Base-by-base conservation (phyloP, 306 rosid genomes). In the Abrus pulchellus region DNA sequence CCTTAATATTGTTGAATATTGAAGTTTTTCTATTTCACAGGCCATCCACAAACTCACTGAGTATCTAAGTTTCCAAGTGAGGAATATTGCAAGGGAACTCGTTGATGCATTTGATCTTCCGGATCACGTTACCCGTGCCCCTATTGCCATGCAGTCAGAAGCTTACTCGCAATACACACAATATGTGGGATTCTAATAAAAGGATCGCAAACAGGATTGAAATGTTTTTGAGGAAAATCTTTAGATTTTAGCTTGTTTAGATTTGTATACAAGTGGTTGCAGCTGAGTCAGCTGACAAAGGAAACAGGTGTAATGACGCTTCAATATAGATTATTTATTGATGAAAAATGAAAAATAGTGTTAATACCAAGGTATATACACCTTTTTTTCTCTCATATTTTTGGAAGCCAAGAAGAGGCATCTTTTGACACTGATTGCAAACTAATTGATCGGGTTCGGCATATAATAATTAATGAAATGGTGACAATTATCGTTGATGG, bases 51-150 rank as follows among this genome's bases (percentile, higher is more conserved):
- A 95, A 74, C 94, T 93, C 41, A 1, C 94, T 2, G 94, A 88
- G 10, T 91, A 95, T 86, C 88, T 95, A 66, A 85, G 99, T 84
- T 95, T 95, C 85, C 95, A 87, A 87, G 98, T 95, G 87, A 90
- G 88, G 83, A 93, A 91, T 84, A 86, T 93, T 78, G 97, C 99
- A 8, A 84, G 77, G 80, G 98, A 95, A 82, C 94, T 95, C 4
- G 84, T 93, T 4, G 92, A 93, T 59, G 90, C 98, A 56, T 95
- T 95, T 83, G 99, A 92, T 87, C 88, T 93, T 80, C 96, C 99
- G 1, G 94, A 90, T 80, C 53, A 89, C 40, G 97, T 90, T 44
- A 91, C 91, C 32, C 79, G 97, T 10, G 99, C 99, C 9, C 99
- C 99, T 38, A 95, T 95, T 72, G 99, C 93, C 49, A 89, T 87